These are phyloP conservation scores for Dalbergia oliveri DNA, from an alignment of 306 rosid genomes.

Conservation along the genomic window DNA sequence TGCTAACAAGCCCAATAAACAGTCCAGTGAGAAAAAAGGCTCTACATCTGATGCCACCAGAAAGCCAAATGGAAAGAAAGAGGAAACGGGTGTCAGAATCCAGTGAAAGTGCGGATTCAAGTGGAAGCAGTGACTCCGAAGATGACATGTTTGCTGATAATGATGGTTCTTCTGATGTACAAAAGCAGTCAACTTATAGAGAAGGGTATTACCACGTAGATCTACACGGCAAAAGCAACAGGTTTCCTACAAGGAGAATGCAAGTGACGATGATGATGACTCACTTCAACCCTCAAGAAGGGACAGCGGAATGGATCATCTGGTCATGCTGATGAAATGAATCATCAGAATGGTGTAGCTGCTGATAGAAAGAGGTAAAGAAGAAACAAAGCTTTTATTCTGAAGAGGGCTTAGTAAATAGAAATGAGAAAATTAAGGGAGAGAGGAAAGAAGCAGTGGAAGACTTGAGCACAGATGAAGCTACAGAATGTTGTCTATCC, in stretches of 20 bases:
- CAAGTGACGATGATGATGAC: conserved; percentile 63
- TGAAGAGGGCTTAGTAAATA: conserved; percentile 49
- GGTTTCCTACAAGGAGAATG: conserved; percentile 78
- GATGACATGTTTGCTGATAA: conserved; percentile 52
- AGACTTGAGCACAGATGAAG: conserved; percentile 45
- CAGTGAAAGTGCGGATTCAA: conserved; percentile 70
- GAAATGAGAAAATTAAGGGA: conserved; percentile 45
- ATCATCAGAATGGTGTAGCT: conserved; percentile 48
- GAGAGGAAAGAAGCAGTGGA: conserved; percentile 46
- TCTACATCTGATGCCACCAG: conserved; percentile 43
- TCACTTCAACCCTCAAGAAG: conserved; percentile 41
- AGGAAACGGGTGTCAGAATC: conserved; percentile 60
- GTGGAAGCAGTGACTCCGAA: conserved; percentile 66
- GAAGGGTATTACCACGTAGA: conserved; percentile 71
- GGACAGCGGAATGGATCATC: conserved; percentile 59
- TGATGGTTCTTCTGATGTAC: conserved; percentile 52
- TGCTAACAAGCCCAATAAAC: conserved; percentile 44
- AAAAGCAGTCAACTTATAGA: conserved; percentile 41
- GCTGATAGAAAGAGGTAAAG: conserved; percentile 53
- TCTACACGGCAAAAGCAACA: conserved; percentile 76
- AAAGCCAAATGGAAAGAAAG: conserved; percentile 60
- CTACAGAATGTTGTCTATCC: conserved; percentile 55
- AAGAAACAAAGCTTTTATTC: conserved; percentile 36
- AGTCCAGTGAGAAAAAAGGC: conserved; percentile 43
- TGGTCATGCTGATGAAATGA: conserved; percentile 41